Base-by-base conservation (phyloP, 768 basidiomycete species). In the Phylloporus scabripes region DNA sequence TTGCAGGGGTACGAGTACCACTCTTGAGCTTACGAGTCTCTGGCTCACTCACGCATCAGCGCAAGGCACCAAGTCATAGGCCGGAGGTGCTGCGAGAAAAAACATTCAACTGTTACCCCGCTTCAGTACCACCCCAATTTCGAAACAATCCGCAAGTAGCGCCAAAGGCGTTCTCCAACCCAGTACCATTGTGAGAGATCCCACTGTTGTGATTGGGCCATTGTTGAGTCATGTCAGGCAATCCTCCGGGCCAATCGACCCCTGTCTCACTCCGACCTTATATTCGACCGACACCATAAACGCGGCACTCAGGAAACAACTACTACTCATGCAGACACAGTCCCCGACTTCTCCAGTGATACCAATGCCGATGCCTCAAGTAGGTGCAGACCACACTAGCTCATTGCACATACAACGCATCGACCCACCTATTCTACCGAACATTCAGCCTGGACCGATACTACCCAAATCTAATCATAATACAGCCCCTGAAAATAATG, bases 381-480 rank as follows among this genome's bases (percentile, higher is more conserved):
- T 53, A 9, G 21, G 21, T 20, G 58, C 42, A 5, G 28, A 29
- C 2, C 9, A 6, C 26, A 28, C 9, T 9, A 6, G 10, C 48
- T 55, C 33, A 63, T 8, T 15, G 38, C 3, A 6, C 48, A n/a
- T 42, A 40, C 33, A 56, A 49, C 46, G 52, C 17, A 4, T 29
- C 12, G 8, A 40, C 36, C 17, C 28, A 9, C 38, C 48, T 39
- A 52, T 44, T 7, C 26, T 44, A 14, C 14, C 50, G 8, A 23
- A 23, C 21, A 5, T 7, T 5, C 38, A 40, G 0, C 45, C 46
- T 12, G 23, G 42, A 41, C 12, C 44, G 2, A 10, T 37, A 20
- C 26, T 37, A 15, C 3, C n/a, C 3, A 40, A 7, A 40, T 24
- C 39, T 21, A 38, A 45, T 46, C 26, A 45, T 40, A 21, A 4